Percentiles rank a stretch among this genome's conserved stretches.
phyloP scores from a whole-genome alignment of 768 basidiomycete species.

The Trametes gibbosa region DNA sequence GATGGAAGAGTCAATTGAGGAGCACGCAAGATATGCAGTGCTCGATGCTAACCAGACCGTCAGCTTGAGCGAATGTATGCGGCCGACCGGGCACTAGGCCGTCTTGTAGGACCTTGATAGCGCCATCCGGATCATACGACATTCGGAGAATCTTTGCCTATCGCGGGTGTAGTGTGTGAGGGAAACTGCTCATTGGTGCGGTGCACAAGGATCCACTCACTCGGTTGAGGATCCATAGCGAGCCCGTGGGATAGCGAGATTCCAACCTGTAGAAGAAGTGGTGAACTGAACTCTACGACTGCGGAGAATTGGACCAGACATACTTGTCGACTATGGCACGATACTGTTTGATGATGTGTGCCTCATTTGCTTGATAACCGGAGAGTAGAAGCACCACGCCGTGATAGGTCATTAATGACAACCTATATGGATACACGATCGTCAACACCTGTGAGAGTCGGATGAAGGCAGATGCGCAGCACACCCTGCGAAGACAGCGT shows the following conservation, averaged over 20 bases:
- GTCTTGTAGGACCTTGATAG: slow-evolving; percentile 58
- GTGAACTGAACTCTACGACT: neutral
- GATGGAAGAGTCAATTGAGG: neutral
- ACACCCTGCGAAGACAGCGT: slow-evolving; percentile 74
- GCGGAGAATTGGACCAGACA: slow-evolving; percentile 17
- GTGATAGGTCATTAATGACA: slow-evolving; percentile 81
- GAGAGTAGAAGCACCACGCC: slow-evolving; percentile 67
- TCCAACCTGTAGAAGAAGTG: neutral
- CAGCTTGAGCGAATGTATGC: slow-evolving; percentile 66
- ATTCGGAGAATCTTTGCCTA: slow-evolving; percentile 78
- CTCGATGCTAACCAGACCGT: slow-evolving; percentile 52
- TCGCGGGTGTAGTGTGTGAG: neutral
- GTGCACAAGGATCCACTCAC: slow-evolving; percentile 32
- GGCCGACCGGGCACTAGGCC: slow-evolving; percentile 54
- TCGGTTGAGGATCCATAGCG: slow-evolving; percentile 72
- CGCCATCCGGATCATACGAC: slow-evolving; percentile 59
- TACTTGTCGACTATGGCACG: slow-evolving; percentile 62
- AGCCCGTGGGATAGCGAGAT: slow-evolving; percentile 59
- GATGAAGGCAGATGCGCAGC: slow-evolving; percentile 21
- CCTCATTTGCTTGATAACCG: slow-evolving; percentile 76
- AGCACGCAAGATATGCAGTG: neutral
- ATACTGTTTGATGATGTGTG: slow-evolving; percentile 60
- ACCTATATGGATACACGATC: slow-evolving; percentile 32
- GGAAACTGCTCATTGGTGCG: neutral
- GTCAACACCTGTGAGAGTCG: neutral